Conservation (phyloP, 2,329 filamentous ascomycete genomes). For the Microcyclosporella mali region DNA sequence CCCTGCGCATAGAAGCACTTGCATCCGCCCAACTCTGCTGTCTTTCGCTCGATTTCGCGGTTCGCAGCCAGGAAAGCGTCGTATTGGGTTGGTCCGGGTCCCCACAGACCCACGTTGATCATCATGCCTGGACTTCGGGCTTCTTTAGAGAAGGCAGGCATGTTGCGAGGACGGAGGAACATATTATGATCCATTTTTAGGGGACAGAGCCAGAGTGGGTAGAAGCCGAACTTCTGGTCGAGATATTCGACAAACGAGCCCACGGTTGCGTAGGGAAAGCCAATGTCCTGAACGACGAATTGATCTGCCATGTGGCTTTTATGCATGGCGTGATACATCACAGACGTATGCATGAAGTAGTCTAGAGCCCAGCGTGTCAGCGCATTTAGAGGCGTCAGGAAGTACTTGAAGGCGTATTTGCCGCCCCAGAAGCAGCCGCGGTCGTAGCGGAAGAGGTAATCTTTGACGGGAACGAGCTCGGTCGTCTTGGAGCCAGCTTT, state of each 20-base stretch:
- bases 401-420: slow-evolving; percentile 55
- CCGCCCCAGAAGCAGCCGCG: slow-evolving; percentile 60
- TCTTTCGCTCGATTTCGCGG: slow-evolving; percentile 62
- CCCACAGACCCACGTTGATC: slow-evolving; percentile 67
- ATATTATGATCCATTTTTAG: slow-evolving; percentile 25
- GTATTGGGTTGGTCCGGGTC: slow-evolving; percentile 56
- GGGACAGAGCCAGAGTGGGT: slow-evolving; percentile 56
- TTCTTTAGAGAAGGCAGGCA: neutral
- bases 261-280: slow-evolving; percentile 49
- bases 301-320: slow-evolving; percentile 47
- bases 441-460: slow-evolving; percentile 58
- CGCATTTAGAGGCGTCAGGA: slow-evolving; percentile 53
- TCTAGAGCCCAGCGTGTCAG: slow-evolving; percentile 55
- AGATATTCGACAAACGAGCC: slow-evolving; percentile 50
- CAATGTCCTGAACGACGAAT: slow-evolving; percentile 59
- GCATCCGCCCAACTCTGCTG: slow-evolving; percentile 64
- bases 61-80: slow-evolving; percentile 62
- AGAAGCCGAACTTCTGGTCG: slow-evolving; percentile 44
- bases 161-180: slow-evolving; percentile 9
- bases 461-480: slow-evolving; percentile 39
- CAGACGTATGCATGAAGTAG: slow-evolving; percentile 55
- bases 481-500: slow-evolving; percentile 32
- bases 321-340: slow-evolving; percentile 59
- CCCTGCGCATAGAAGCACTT: slow-evolving; percentile 87
- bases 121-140: slow-evolving; percentile 23